Conservation (phyloP, 2,329 filamentous ascomycete species). For the Trichoderma sp. region DNA sequence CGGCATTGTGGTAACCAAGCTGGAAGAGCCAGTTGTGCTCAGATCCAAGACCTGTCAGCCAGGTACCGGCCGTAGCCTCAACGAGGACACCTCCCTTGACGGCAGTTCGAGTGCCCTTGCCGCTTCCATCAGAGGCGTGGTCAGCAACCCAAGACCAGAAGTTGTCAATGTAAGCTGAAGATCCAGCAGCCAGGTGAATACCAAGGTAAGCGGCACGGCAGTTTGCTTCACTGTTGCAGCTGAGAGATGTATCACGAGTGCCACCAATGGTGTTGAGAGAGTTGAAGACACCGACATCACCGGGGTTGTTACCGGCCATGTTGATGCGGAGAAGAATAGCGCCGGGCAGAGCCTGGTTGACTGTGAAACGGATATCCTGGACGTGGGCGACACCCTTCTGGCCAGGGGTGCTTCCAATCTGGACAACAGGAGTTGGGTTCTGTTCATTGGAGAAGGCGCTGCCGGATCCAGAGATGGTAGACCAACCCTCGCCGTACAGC, state of each 20-base stretch:
- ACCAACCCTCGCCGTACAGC: slow-evolving; percentile 23
- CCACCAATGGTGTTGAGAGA: slow-evolving; percentile 25
- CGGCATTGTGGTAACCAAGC: slow-evolving; percentile 20
- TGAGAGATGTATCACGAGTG: slow-evolving; percentile 22
- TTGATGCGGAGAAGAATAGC: slow-evolving; percentile 23
- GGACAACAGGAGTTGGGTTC: slow-evolving; percentile 22
- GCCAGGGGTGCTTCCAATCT: slow-evolving; percentile 21
- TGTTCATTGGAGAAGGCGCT: slow-evolving; percentile 13
- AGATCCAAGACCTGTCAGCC: slow-evolving; percentile 22
- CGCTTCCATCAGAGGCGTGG: slow-evolving; percentile 8
- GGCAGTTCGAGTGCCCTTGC: slow-evolving; percentile 6
- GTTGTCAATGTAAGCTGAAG: slow-evolving; percentile 26
- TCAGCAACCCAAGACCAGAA: slow-evolving; percentile 26
- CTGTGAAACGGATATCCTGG: slow-evolving; percentile 25
- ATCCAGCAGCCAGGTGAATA: slow-evolving; percentile 22
- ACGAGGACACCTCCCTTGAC: slow-evolving; percentile 25
- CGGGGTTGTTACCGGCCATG: slow-evolving; percentile 24
- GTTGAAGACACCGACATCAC: slow-evolving; percentile 25
- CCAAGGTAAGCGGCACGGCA: slow-evolving; percentile 24
- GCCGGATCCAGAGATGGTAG: slow-evolving; percentile 24
- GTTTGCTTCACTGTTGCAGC: slow-evolving; percentile 15
- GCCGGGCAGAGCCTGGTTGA: slow-evolving; percentile 19
- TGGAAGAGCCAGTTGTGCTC: slow-evolving; percentile 26
- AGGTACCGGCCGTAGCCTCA: slow-evolving; percentile 23
- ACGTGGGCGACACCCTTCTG: slow-evolving; percentile 17